phyloP scores from a whole-genome alignment of 2,329 filamentous ascomycete genomes.

The Xylariaceae sp. region DNA sequence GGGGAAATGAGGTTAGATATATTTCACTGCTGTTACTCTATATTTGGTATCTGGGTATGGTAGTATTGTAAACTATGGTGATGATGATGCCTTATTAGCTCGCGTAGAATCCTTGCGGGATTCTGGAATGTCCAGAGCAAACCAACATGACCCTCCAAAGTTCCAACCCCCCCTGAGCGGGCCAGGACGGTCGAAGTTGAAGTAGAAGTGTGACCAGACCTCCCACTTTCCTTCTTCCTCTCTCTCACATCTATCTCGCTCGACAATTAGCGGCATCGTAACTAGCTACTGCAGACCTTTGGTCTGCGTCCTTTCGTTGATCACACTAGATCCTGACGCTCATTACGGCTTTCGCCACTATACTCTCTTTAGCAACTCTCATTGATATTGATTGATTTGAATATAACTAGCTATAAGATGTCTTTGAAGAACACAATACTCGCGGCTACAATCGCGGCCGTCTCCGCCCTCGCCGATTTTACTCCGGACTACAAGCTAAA shows the following conservation, averaged over 20 bases:
- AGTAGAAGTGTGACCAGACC: background rate
- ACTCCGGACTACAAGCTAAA: constrained; percentile 37
- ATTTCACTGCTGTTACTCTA: too few species aligned
- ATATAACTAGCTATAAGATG: background rate
- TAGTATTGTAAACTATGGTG: too few species aligned
- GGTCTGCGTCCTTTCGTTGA: constrained; percentile 42
- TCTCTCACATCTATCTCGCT: constrained; percentile 21
- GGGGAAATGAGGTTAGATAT: too few species aligned
- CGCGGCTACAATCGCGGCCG: constrained; percentile 26
- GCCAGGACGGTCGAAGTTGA: constrained; percentile 11
- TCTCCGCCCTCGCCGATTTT: constrained; percentile 28
- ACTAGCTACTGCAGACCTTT: constrained; percentile 38
- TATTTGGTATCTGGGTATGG: too few species aligned
- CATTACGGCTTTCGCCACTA: constrained; percentile 36
- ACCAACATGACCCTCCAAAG: too few species aligned
- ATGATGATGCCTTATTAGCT: too few species aligned
- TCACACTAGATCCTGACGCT: constrained; percentile 32
- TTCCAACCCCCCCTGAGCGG: background rate
- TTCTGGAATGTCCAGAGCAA: too few species aligned
- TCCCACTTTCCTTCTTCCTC: constrained; percentile 16
- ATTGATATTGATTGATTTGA: constrained; percentile 15
- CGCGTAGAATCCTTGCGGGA: too few species aligned
- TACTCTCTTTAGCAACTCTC: constrained; percentile 30
- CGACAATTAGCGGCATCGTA: constrained; percentile 35
- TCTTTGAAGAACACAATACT: background rate